Conservation (phyloP, 129 eudicot genomes). For the Heracleum sosnowskyi region DNA sequence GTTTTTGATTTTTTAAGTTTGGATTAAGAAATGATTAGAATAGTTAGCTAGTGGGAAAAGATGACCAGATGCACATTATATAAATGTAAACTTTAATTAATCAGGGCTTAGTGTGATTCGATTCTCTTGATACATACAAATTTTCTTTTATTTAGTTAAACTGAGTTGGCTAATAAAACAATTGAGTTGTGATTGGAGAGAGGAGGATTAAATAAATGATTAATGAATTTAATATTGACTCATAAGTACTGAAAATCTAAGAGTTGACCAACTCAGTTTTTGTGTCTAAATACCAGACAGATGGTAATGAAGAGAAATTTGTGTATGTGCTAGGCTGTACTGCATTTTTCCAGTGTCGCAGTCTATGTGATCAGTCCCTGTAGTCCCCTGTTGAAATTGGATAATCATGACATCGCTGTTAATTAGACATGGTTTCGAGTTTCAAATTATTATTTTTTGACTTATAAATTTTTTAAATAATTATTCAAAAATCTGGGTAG, state of each 20-base stretch:
- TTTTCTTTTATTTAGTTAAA: not conserved
- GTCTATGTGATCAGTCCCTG: not conserved
- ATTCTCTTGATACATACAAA: not conserved
- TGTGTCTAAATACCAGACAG: conserved; percentile 1
- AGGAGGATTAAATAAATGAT: not conserved
- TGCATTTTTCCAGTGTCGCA: not conserved
- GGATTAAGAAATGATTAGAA: not conserved
- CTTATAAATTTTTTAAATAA: too few relatives aligned
- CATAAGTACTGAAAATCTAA: not conserved
- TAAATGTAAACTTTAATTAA: not conserved
- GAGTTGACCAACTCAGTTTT: not conserved
- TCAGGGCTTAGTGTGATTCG: not conserved
- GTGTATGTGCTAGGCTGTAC: not conserved
- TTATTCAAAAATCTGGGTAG: too few relatives aligned
- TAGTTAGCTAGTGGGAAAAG: not conserved
- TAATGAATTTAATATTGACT: not conserved
- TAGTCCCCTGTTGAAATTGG: too few relatives aligned
- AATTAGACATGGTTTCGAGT: too few relatives aligned
- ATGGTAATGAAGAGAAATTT: not conserved
- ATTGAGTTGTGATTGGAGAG: not conserved
- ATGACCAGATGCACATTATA: not conserved
- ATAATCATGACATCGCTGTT: too few relatives aligned
- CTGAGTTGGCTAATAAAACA: conserved; percentile 5
- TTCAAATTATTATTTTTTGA: too few relatives aligned
- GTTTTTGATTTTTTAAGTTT: not conserved